Base-by-base conservation (phyloP, 805 yeast species). In the Komagataella phaffii region DNA sequence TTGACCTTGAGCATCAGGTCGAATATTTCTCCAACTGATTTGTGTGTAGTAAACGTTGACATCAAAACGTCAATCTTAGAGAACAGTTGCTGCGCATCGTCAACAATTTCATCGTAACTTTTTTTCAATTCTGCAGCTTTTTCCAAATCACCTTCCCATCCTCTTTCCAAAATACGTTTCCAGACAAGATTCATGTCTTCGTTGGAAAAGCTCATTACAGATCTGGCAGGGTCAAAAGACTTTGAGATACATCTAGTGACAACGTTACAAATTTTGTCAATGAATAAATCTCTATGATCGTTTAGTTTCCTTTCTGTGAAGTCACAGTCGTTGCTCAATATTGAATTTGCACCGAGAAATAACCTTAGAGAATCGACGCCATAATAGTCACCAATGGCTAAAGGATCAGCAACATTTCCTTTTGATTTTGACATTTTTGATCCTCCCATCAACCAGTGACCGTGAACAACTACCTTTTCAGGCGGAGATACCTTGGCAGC, bases 341-440 rank as follows among this genome's bases (percentile, higher is more conserved):
- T 80, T 1, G 96, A 83, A 61, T 83, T 83, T 58, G 83, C 86
- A 66, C 83, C 74, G 53, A 93, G 66, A 61, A 81, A 88, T 66
- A 87, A 81, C 55, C 96, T 72, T 46, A 89, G 67, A 0, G 86
- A 66, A 63, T 86, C 93, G n/a, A 73, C 64, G 0, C 89, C 96
- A 59, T 85, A 87, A 46, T 72, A 64, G 0, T 76, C 71, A 3
- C 79, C 70, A 30, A 83, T 72, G n/a, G 69, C 76, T 17, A 85
- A 61, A 0, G 99, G 99, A 60, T 93, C 97, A 4, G 91, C 95
- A 7, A 91, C 97, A 62, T 93, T 93, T 0, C 97, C 96, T 51
- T 81, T 68, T 52, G 95, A 83, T 60, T 93, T 93, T 50, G 96
- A 86, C 99, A 93, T 93, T 62, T 93, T 93, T 47, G 80, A 70